Percentiles rank a stretch among this genome's conserved stretches.
These are phyloP conservation scores for Auxenochlorella protothecoides DNA, from an alignment of 139 green algal genomes.

Conservation along the genomic window DNA sequence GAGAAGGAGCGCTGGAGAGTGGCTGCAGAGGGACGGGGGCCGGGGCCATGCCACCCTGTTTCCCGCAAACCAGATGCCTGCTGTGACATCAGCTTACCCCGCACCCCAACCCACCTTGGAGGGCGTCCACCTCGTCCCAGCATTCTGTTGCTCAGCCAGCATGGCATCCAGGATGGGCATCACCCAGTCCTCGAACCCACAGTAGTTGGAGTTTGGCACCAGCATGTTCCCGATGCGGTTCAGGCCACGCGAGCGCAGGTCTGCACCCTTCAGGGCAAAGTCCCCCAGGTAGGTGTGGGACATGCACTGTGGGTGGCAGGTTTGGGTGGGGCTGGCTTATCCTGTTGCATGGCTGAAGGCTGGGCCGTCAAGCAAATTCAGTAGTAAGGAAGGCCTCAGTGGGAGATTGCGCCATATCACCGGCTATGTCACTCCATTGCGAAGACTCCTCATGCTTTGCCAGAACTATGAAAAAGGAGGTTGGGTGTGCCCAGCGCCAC, in stretches of 20 bases:
- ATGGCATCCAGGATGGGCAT: slow-evolving; percentile 92
- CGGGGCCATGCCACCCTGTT: background rate
- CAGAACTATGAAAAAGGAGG: no score
- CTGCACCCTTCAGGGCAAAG: slow-evolving; percentile 74
- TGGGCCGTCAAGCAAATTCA: background rate
- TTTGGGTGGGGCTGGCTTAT: background rate
- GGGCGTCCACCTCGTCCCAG: slow-evolving; percentile 84
- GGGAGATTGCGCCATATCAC: no score
- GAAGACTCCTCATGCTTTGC: no score
- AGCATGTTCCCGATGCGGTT: slow-evolving; percentile 99
- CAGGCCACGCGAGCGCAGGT: slow-evolving; percentile 73
- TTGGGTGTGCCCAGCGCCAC: background rate
- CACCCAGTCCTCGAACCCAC: slow-evolving; percentile 98
- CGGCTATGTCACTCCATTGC: no score
- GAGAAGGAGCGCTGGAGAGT: background rate
- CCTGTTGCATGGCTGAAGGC: background rate
- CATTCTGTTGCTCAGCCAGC: slow-evolving; percentile 76
- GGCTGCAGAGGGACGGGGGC: no score
- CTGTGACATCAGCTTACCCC: no score
- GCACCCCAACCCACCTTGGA: slow-evolving; percentile 44
- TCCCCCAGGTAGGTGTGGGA: slow-evolving; percentile 86
- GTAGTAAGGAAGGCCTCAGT: no score
- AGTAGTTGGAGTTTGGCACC: slow-evolving; percentile 99
- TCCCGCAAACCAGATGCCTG: no score
- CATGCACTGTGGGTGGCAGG: slow-evolving; percentile 53